A percentile compares a stretch with the other conserved stretches of the same genome.
Conservation (phyloP, 2,329 filamentous ascomycete genomes). For the Cladosporium oxysporum region DNA sequence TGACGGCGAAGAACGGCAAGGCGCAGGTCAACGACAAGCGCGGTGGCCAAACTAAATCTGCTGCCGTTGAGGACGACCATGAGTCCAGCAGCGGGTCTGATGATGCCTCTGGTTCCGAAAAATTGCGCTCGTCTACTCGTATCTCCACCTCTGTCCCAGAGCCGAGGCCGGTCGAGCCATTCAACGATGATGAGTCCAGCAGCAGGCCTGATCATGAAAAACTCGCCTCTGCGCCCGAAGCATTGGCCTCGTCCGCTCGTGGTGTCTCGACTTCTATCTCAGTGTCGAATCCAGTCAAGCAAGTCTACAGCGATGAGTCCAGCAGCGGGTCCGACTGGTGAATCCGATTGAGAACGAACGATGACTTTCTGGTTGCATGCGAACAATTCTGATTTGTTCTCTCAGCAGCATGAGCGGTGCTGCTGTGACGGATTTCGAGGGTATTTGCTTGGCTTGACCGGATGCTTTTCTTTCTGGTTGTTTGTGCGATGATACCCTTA, state of each 20-base stretch:
- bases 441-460: not conserved
- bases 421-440: not conserved
- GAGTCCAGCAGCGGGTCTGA: not conserved
- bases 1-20: not conserved
- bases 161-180: not conserved
- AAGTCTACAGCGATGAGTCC: not conserved
- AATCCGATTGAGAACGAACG: not conserved
- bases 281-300: too few species aligned
- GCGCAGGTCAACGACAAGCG: not conserved
- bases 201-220: not conserved
- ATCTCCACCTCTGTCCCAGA: not conserved
- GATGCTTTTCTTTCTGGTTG: not conserved
- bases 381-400: not conserved
- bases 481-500: not conserved
- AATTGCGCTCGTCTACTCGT: not conserved
- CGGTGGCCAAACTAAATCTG: not conserved
- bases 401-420: not conserved
- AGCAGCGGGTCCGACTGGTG: not conserved
- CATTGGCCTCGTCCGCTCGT: too few species aligned
- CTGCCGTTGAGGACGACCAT: not conserved
- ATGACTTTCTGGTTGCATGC: not conserved
- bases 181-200: not conserved
- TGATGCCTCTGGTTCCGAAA: not conserved
- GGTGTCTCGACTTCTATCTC: not conserved
- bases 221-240: too few species aligned